Conservation (phyloP, 306 rosid species). For the Rubus idaeus region DNA sequence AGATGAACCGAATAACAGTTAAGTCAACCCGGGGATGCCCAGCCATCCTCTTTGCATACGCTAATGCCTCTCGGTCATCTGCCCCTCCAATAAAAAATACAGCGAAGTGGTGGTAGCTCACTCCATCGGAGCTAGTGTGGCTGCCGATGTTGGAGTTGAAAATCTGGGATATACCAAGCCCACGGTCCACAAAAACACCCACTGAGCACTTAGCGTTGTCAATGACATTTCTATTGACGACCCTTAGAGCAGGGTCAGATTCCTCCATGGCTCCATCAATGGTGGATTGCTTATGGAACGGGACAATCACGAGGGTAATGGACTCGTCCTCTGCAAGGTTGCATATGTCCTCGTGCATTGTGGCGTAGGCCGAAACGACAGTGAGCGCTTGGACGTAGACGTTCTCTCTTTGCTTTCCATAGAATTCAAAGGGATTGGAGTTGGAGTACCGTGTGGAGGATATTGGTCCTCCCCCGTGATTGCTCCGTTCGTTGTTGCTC, state of each 20-base stretch:
- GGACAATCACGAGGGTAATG: conserved; percentile 32
- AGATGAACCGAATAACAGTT: conserved; percentile 41
- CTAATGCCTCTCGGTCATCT: conserved; percentile 68
- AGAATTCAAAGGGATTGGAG: conserved; percentile 24
- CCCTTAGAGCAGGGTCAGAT: conserved; percentile 27
- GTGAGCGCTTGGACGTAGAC: conserved; percentile 36
- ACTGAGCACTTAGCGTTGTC: conserved; percentile 36
- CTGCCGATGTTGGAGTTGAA: not conserved
- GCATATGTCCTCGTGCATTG: conserved; percentile 49
- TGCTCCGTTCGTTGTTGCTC: not conserved
- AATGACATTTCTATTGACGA: conserved; percentile 30
- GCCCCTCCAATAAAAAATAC: conserved; percentile 47
- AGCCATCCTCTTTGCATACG: conserved; percentile 55
- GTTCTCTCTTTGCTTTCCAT: conserved; percentile 9
- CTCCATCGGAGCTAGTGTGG: not conserved
- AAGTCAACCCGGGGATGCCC: conserved; percentile 30
- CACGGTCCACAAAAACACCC: conserved; percentile 38
- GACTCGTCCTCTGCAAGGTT: conserved; percentile 41
- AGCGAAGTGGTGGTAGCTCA: conserved; percentile 18
- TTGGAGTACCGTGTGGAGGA: not conserved
- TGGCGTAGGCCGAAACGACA: conserved; percentile 38
- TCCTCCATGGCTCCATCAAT: conserved; percentile 31
- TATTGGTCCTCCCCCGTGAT: not conserved
- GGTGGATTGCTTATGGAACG: conserved; percentile 28
- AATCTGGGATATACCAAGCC: conserved; percentile 6